phyloP scores from a whole-genome alignment of 2,329 filamentous ascomycete genomes.

The Aureobasidium sp. region DNA sequence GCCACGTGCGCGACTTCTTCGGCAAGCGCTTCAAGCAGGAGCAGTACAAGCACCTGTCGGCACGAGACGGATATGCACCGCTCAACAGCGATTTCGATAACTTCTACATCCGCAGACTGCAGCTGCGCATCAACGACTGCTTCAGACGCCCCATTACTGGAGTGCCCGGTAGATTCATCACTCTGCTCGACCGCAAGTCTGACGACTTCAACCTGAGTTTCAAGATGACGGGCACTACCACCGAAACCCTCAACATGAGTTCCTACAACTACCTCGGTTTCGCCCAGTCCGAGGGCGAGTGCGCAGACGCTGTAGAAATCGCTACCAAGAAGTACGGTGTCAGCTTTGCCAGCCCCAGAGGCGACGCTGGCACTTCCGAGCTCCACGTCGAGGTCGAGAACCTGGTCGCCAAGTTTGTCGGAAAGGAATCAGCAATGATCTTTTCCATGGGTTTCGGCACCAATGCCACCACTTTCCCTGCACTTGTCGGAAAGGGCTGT shows the following conservation, averaged over 20 bases:
- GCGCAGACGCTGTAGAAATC: slow-evolving; percentile 86
- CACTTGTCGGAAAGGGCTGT: slow-evolving; percentile 84
- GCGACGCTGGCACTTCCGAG: slow-evolving; percentile 80
- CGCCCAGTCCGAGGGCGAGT: slow-evolving; percentile 93
- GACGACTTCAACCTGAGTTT: slow-evolving; percentile 90
- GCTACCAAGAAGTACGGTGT: slow-evolving; percentile 79
- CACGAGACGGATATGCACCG: slow-evolving; percentile 83
- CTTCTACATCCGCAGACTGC: slow-evolving; percentile 89
- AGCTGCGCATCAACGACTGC: slow-evolving; percentile 93
- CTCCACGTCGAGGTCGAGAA: slow-evolving; percentile 83
- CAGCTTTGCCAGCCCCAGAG: slow-evolving; percentile 70
- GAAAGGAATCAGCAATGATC: slow-evolving; percentile 89
- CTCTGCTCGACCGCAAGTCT: slow-evolving; percentile 81
- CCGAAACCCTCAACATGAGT: slow-evolving; percentile 96
- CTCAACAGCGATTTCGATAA: slow-evolving; percentile 98
- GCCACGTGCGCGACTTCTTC: slow-evolving; percentile 94
- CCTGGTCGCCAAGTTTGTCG: slow-evolving; percentile 82
- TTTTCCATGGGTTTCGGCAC: slow-evolving; percentile 99
- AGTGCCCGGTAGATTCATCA: slow-evolving; percentile 90
- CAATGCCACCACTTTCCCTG: slow-evolving; percentile 87
- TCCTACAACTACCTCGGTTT: slow-evolving; percentile 99
- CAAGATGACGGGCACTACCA: slow-evolving; percentile 79
- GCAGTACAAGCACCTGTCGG: slow-evolving; percentile 77
- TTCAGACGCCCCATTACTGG: slow-evolving; percentile 89
- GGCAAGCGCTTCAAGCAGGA: slow-evolving; percentile 88